These are phyloP conservation scores for Claviceps humidiphila DNA, from an alignment of 2,329 filamentous ascomycete species.

Conservation along the genomic window DNA sequence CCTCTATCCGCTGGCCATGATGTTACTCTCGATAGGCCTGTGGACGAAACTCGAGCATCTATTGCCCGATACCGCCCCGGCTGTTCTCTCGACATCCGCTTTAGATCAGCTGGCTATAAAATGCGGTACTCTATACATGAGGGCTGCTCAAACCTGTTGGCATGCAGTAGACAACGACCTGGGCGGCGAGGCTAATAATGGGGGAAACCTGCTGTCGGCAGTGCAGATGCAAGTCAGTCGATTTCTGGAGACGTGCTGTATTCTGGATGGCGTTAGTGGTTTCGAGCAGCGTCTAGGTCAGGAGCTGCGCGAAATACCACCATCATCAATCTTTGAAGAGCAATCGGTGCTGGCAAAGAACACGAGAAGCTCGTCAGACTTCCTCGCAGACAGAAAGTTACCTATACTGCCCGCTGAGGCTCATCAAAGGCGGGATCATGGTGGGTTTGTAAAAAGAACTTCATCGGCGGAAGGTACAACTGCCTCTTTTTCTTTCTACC, in stretches of 20 bases:
- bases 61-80: constrained; percentile 25
- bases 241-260: constrained; percentile 47
- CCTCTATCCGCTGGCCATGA: constrained; percentile 59
- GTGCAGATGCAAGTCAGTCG: constrained; percentile 43
- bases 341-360: constrained; percentile 1
- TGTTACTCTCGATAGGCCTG: constrained; percentile 61
- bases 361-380: not conserved
- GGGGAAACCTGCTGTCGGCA: constrained; percentile 38
- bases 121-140: constrained; percentile 64
- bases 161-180: constrained; percentile 53
- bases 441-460: not conserved
- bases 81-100: constrained; percentile 46
- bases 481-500: not conserved
- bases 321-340: not conserved
- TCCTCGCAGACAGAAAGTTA: constrained; percentile 3
- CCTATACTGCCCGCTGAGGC: not conserved
- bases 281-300: constrained; percentile 40
- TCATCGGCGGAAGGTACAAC: no score
- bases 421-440: not conserved
- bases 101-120: constrained; percentile 50
- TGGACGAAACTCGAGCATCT: constrained; percentile 55
- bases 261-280: constrained; percentile 44
- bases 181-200: constrained; percentile 25
- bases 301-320: constrained; percentile 24
- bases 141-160: constrained; percentile 60